phyloP scores from a whole-genome alignment of 352 stramenopile genomes.

The Ochromonadaceae sp. region DNA sequence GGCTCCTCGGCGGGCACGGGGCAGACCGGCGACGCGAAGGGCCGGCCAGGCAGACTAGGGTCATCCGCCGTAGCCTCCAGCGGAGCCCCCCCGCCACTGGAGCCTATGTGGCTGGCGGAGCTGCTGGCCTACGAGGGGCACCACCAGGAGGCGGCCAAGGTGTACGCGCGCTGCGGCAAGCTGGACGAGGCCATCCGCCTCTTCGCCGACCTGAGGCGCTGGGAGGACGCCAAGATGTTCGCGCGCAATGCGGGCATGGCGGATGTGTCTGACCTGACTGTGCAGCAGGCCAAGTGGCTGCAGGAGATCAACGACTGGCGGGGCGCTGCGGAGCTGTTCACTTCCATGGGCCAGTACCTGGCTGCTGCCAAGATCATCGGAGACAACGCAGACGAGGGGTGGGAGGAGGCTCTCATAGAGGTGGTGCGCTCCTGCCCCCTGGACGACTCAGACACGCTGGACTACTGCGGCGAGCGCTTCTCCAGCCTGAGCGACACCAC shows the following conservation, averaged over 20 bases:
- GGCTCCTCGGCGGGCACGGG: no score
- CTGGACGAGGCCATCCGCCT: conserved; percentile 73
- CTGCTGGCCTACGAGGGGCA: conserved; percentile 74
- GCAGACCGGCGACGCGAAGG: not conserved
- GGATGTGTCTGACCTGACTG: conserved; percentile 64
- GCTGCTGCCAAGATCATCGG: conserved; percentile 1
- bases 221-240: conserved; percentile 71
- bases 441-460: conserved; percentile 5
- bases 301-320: conserved; percentile 77
- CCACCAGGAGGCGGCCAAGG: conserved; percentile 70
- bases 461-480: conserved; percentile 22
- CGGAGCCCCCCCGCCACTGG: not conserved
- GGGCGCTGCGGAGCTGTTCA: conserved; percentile 70
- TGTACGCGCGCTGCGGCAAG: conserved; percentile 55
- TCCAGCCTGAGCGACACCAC: conserved; percentile 26
- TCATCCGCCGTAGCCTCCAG: not conserved
- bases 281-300: conserved; percentile 72
- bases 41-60: not conserved
- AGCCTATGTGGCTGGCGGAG: conserved; percentile 57
- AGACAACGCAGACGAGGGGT: conserved; percentile 13
- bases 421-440: not conserved
- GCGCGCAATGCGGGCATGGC: conserved; percentile 35
- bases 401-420: conserved; percentile 13
- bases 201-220: conserved; percentile 74
- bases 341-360: not conserved